Conservation (phyloP, 2,329 filamentous ascomycete genomes). For the Penicillium occitanis region DNA sequence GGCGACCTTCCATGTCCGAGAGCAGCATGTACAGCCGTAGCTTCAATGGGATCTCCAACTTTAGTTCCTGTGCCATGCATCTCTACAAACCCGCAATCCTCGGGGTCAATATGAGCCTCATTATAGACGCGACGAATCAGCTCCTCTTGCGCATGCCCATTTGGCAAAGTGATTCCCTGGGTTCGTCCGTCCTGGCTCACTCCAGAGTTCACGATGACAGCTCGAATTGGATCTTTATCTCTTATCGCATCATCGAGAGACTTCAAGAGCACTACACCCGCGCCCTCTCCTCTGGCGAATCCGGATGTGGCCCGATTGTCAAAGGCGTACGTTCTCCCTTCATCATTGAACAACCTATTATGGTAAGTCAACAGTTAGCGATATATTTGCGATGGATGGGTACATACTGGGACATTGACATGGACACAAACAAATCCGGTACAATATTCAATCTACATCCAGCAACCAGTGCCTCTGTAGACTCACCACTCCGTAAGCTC, state of each 20-base stretch:
- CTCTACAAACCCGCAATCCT: conserved; percentile 24
- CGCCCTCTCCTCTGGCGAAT: conserved; percentile 51
- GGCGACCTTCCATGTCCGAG: conserved; percentile 11
- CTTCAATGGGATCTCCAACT: conserved; percentile 43
- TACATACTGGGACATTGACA: conserved; percentile 20
- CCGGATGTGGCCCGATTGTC: conserved; percentile 47
- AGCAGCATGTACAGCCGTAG: conserved; percentile 35
- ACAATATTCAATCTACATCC: conserved; percentile 21
- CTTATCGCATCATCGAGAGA: conserved; percentile 44
- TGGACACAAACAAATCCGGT: conserved; percentile 20
- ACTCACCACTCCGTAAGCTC: conserved; percentile 30
- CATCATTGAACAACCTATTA: conserved; percentile 25
- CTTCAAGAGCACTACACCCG: conserved; percentile 48
- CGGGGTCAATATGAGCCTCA: conserved; percentile 14
- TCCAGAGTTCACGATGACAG: conserved; percentile 30
- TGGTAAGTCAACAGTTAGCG: background rate
- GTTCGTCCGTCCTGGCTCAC: conserved; percentile 46
- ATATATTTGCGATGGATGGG: background rate
- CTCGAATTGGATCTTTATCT: conserved; percentile 45
- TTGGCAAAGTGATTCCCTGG: conserved; percentile 57
- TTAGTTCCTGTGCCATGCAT: conserved; percentile 27
- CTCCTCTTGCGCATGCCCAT: conserved; percentile 42
- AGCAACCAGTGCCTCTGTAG: conserved; percentile 24
- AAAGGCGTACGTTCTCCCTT: conserved; percentile 35
- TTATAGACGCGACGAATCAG: conserved; percentile 16